Evolutionary conservation across 352 stramenopile species (phyloP).

Genomic region (Halophytophthora batemanensis): DNA sequence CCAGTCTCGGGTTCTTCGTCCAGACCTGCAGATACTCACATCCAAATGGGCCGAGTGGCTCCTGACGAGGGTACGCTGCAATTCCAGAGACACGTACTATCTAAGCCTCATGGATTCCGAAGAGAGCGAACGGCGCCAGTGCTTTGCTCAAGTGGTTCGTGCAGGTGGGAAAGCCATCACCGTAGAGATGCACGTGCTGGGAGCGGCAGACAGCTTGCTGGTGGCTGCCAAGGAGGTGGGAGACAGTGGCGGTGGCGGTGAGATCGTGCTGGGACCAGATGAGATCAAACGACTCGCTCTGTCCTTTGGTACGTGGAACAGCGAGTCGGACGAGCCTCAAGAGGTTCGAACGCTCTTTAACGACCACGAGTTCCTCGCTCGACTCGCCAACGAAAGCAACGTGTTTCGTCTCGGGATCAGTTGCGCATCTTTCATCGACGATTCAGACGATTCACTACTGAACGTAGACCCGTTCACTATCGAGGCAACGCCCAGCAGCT

Average conservation of each 20-base stretch:
- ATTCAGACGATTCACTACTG: conserved; percentile 1
- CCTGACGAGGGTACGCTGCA: conserved; percentile 22
- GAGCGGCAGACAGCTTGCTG: conserved; percentile 17
- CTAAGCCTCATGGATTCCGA: conserved; percentile 25
- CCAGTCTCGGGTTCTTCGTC: conserved; percentile 22
- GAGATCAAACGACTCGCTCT: conserved; percentile 20
- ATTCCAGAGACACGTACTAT: conserved; percentile 18
- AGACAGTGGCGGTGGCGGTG: conserved; percentile 1
- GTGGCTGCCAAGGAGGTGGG: conserved; percentile 10
- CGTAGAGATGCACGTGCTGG: conserved; percentile 25
- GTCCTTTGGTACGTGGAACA: conserved; percentile 5
- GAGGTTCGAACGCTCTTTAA: conserved; percentile 20
- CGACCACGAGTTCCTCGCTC: conserved; percentile 31
- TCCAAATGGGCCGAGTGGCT: conserved; percentile 40
- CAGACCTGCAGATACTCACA: conserved; percentile 30
- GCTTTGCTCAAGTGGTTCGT: conserved; percentile 21
- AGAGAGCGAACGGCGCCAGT: conserved; percentile 5
- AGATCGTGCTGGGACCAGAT: conserved; percentile 17
- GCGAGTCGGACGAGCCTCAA: conserved; percentile 1
- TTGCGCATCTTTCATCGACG: conserved; percentile 4
- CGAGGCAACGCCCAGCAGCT: neutral
- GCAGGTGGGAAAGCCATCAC: conserved; percentile 8
- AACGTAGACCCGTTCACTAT: neutral
- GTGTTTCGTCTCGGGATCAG: conserved; percentile 27
- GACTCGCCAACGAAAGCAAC: conserved; percentile 28